Evolutionary conservation across 2,329 filamentous ascomycete species (phyloP), one percentile per base, ranked within the genome.

Genomic region (Orbilia oligospora): DNA sequence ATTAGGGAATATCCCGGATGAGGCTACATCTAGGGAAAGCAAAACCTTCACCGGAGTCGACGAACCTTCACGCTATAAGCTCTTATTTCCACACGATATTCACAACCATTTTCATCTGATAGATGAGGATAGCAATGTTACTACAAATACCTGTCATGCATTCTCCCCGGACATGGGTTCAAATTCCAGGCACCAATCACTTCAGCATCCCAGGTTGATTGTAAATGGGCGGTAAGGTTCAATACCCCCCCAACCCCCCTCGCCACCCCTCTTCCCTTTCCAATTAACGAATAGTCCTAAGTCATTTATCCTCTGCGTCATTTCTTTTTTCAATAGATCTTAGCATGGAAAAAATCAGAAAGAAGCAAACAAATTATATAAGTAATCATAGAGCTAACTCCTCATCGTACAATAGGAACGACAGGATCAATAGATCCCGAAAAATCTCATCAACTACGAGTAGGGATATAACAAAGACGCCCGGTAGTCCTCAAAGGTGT

Each of bases 401-500:
- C 27, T 10, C 20, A 10, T n/a, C 49, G 5, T 18, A 12, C 16
- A 44, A 61, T 44, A 77, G 67, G 18, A 53, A 51, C 20, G 75
- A 78, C 18, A 78, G 75, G 24, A 65, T 65, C 36, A 71, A 55
- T 14, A 72, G 71, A 14, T 69, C 75, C 24, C 75, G 75, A 22
- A 78, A 65, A 27, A 71, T 78, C 20, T 72, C 68, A 3, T 61
- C 75, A 8, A 69, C 44, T 24, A 71, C 41, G 1, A 64, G 12
- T 18, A 72, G 68, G 30, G 75, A 78, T 24, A 20, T 44, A 14
- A 36, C 64, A 33, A 78, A 78, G 41, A 30, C 68, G 14, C 64
- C 64, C 8, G 68, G 68, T 16, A 69, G 68, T 16, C 75, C 75
- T 41, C 75, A 71, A 69, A 78, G 75, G 75, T 78, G 63, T 55